A percentile compares a stretch with the other conserved stretches of the same genome.
Conservation (phyloP, 306 rosid species). For the Bauhinia variegata region DNA sequence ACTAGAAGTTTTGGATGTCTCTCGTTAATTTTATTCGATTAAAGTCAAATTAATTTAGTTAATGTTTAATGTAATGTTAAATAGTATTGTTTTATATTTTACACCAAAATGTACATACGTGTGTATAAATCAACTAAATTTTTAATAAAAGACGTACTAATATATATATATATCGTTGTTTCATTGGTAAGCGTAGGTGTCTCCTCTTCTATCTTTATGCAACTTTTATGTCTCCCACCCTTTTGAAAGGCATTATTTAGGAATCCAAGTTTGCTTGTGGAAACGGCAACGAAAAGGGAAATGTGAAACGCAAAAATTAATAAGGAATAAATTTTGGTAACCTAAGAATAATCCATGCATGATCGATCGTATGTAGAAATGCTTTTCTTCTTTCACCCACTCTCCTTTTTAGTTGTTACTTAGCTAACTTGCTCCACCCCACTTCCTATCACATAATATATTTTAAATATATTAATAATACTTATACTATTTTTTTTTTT, state of each 20-base stretch:
- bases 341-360: constrained; percentile 29
- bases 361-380: constrained; percentile 19
- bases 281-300: constrained; percentile 35
- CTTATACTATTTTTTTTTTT: no score
- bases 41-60: no score
- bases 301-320: constrained; percentile 23
- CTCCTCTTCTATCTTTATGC: not conserved
- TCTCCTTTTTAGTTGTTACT: not conserved
- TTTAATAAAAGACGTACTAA: no score
- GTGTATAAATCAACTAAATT: no score
- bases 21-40: no score
- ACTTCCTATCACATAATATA: not conserved
- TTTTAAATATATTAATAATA: no score
- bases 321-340: constrained; percentile 6
- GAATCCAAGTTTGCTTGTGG: constrained; percentile 48
- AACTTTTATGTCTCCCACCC: not conserved
- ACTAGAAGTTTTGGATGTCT: no score
- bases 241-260: constrained; percentile 27
- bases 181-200: not conserved
- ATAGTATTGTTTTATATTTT: no score
- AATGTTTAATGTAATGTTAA: no score
- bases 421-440: not conserved
- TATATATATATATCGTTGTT: no score
- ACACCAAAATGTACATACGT: no score
- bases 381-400: constrained; percentile 27